These are phyloP conservation scores for Acephala macrosclerotiorum DNA, from an alignment of 2,329 filamentous ascomycete genomes.

Conservation along the genomic window DNA sequence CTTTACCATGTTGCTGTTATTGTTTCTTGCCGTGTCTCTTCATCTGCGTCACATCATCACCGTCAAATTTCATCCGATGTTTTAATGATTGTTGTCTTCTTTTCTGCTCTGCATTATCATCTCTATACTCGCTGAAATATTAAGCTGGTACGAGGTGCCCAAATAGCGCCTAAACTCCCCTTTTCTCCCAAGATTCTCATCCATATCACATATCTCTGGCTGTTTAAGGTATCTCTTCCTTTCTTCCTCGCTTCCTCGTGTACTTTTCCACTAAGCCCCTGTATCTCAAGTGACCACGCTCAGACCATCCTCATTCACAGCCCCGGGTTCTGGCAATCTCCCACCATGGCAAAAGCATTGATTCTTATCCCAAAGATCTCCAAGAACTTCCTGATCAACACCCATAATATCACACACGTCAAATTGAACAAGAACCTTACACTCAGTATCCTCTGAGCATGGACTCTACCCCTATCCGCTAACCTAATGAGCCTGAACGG, in stretches of 20 bases:
- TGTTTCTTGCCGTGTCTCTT: too few species aligned
- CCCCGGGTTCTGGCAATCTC: conserved; percentile 2
- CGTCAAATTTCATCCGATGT: too few species aligned
- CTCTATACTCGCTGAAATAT: too few species aligned
- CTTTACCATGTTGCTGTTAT: neutral
- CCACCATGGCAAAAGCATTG: neutral
- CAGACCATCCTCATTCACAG: neutral
- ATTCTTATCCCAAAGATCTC: neutral
- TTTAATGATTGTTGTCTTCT: too few species aligned
- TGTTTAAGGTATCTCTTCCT: neutral
- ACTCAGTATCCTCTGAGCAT: neutral
- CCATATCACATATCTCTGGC: neutral
- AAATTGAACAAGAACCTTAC: neutral
- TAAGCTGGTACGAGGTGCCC: too few species aligned
- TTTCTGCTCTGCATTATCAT: too few species aligned
- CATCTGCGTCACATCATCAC: too few species aligned
- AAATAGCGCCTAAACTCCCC: too few species aligned
- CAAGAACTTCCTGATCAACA: conserved; percentile 9
- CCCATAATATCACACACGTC: conserved; percentile 2
- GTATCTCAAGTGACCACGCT: neutral
- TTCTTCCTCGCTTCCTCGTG: neutral
- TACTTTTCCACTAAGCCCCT: neutral
- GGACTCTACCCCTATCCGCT: neutral
- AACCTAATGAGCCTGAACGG: neutral
- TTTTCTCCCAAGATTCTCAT: too few species aligned